Evolutionary conservation across 1,139 yeast species (phyloP).

Genomic region (Suhomyces wounanorum): DNA sequence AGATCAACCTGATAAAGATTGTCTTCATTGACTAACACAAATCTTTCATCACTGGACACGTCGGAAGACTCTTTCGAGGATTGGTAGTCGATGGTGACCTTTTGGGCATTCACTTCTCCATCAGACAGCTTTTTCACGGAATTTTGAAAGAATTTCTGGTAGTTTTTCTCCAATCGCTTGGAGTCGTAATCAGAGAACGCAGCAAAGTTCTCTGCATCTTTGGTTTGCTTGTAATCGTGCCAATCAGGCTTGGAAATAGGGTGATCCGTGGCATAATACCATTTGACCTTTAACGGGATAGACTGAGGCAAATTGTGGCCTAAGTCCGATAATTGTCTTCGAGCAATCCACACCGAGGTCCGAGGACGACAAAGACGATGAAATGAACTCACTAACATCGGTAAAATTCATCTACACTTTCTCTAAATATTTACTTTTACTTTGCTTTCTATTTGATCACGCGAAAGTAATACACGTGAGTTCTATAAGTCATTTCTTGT

Average conservation of each 20-base stretch:
- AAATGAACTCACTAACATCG: background rate
- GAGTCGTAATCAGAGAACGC: conserved; percentile 72
- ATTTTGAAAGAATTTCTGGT: conserved; percentile 20
- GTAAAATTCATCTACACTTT: background rate
- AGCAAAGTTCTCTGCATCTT: conserved; percentile 61
- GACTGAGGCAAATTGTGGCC: background rate
- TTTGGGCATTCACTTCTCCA: background rate
- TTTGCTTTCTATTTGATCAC: background rate
- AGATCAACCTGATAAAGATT: conserved; percentile 73
- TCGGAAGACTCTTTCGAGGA: background rate
- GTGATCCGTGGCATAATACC: conserved; percentile 85
- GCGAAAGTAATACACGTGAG: background rate
- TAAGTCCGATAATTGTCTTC: background rate
- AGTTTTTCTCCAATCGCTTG: conserved; percentile 55
- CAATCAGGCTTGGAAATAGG: conserved; percentile 70
- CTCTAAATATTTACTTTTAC: background rate
- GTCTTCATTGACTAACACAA: conserved; percentile 69
- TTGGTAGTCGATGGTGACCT: background rate
- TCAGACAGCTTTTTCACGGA: background rate
- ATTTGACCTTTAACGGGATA: conserved; percentile 29
- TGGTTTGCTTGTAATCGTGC: conserved; percentile 48
- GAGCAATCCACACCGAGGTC: background rate
- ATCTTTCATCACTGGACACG: background rate
- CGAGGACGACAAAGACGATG: background rate
- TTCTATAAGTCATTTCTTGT: background rate